Base-by-base conservation (phyloP, 2,329 filamentous ascomycete species). In the Penicillium hesseltinei region DNA sequence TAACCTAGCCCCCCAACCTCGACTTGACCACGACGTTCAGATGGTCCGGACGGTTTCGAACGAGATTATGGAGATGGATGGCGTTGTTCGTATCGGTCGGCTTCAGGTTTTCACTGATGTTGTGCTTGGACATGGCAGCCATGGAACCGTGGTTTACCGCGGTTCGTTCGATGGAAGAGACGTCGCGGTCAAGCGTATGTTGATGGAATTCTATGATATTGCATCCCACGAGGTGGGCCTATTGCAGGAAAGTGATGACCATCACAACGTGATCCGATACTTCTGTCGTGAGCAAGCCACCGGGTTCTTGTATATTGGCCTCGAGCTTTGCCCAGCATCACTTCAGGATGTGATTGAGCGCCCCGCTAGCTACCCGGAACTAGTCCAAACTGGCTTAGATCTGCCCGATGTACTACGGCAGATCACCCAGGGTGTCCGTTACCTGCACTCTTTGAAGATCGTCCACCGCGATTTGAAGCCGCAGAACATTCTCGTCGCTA, bases 391-490 rank as follows among this genome's bases (percentile, higher is more conserved):
- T 31, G 88, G 89, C 64, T 79, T 84, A 62, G 90, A 97, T 67
- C 79, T 95, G 50, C 90, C 90, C 0, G 85, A 87, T 61, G 87
- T 95, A 2, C 78, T 99, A 38, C 88, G 91, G 57, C 94, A 99
- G 72, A 92, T 99, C 59, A 91, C 92, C 2, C 88, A 90, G 55
- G 94, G 94, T 36, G 84, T 99, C 31, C 87, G 88, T 57, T 92
- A 97, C 73, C 80, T 99, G 10, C 94, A 99, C 75, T 88, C 87
- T 19, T 82, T 97, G 43, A 89, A 94, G 59, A 97, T 99, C 69
- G 95, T 99, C 3, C 94, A 99, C 73, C 90, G 94, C 52, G 94
- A 99, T 70, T 84, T 99, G 68, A 99, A 99, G 73, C 94, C 94
- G 0, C 94, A 99, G 69, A 99, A 99, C 66, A 97, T 99, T 50